Percentiles rank a stretch among this genome's conserved stretches.
phyloP scores from a whole-genome alignment of 192 early-diverging fungal species.

The Backusella tarrabulga region DNA sequence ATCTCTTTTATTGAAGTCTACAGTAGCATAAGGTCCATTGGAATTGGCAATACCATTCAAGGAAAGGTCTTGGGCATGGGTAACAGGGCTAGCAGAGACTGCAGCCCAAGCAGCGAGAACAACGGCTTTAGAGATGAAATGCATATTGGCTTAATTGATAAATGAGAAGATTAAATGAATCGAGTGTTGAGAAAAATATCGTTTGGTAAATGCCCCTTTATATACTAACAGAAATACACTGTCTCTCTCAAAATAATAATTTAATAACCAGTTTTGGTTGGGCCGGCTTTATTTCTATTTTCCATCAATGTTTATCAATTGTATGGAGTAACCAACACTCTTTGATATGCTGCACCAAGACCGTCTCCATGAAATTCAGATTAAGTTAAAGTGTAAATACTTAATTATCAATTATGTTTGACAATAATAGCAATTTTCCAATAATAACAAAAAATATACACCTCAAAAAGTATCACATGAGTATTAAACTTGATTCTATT shows the following conservation, averaged over 20 bases:
- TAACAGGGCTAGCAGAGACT: not conserved
- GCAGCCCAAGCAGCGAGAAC: not conserved
- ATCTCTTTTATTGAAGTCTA: not conserved
- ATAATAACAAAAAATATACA: not conserved
- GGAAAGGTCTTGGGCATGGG: not conserved
- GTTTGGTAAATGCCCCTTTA: not conserved
- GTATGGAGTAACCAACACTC: not conserved
- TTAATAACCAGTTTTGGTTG: not conserved
- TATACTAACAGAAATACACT: not conserved
- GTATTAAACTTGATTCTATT: not conserved
- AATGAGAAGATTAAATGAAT: not conserved
- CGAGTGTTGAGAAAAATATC: not conserved
- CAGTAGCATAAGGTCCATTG: not conserved
- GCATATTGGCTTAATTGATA: not conserved
- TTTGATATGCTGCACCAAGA: not conserved
- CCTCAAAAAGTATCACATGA: not conserved
- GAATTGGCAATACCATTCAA: not conserved
- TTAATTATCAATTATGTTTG: not conserved
- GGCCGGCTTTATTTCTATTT: not conserved
- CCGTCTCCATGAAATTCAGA: not conserved
- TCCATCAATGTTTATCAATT: not conserved
- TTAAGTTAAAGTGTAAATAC: not conserved
- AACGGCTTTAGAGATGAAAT: not conserved
- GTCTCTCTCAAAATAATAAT: not conserved
- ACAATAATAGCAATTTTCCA: not conserved